Evolutionary conservation across 2,329 filamentous ascomycete species (phyloP).

Genomic region (Emmonsiellopsis sp.): DNA sequence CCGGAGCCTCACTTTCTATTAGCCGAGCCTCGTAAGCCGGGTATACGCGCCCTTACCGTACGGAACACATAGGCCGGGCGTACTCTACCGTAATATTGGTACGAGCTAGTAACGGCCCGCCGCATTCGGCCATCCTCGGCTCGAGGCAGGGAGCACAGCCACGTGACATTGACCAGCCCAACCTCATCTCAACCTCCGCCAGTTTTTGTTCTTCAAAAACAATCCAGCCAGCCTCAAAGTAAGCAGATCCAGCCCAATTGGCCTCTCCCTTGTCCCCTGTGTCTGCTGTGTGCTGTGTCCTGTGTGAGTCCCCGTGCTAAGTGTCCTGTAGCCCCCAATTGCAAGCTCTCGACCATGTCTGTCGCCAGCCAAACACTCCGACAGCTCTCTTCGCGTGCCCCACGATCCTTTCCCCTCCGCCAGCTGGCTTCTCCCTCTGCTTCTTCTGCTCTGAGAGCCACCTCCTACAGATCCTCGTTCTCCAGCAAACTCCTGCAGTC

Average conservation of each 20-base stretch:
- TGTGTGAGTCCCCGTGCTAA: background rate
- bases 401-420: conserved; percentile 28
- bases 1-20: too few species aligned
- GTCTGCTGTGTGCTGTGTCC: background rate
- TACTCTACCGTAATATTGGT: background rate
- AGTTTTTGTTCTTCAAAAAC: too few species aligned
- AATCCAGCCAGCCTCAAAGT: background rate
- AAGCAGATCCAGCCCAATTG: background rate
- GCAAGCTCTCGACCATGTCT: conserved; percentile 23
- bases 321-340: background rate
- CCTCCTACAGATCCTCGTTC: conserved; percentile 25
- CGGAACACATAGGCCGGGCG: background rate
- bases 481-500: conserved; percentile 13
- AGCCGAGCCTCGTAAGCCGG: background rate
- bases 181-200: background rate
- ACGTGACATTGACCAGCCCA: background rate
- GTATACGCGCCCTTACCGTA: background rate
- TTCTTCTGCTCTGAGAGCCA: conserved; percentile 24
- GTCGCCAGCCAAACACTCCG: conserved; percentile 31
- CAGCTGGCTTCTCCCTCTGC: conserved; percentile 38
- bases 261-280: background rate
- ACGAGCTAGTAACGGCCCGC: background rate
- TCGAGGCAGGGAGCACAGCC: background rate
- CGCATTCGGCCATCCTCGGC: background rate
- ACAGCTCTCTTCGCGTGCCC: conserved; percentile 33